Conservation (phyloP, 768 basidiomycete genomes). For the Pleurotus pulmonarius region DNA sequence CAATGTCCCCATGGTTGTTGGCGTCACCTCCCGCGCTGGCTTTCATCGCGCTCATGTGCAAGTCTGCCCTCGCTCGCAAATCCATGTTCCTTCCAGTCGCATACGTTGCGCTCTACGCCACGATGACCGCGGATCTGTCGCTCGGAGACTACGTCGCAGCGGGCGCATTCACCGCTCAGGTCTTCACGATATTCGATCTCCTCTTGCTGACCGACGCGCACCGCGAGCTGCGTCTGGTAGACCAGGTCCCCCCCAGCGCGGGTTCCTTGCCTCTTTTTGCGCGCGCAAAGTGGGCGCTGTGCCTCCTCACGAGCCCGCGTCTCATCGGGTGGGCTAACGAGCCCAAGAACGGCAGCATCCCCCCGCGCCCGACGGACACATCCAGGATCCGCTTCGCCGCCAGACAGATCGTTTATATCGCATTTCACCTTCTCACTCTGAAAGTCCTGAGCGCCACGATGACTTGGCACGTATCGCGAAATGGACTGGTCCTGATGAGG, state of each 20-base stretch:
- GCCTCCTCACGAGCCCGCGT: neutral
- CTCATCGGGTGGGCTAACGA: neutral
- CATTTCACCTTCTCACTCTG: neutral
- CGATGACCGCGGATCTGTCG: too few relatives aligned
- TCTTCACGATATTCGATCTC: constrained; percentile 1
- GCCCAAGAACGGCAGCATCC: constrained; percentile 1
- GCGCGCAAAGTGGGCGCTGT: neutral
- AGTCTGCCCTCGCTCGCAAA: too few relatives aligned
- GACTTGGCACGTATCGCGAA: neutral
- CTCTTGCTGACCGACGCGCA: neutral
- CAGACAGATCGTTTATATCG: neutral
- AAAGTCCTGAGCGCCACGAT: neutral
- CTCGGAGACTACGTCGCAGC: too few relatives aligned
- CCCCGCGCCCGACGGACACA: neutral
- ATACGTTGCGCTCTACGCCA: too few relatives aligned
- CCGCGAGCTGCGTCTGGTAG: neutral
- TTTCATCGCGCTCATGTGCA: too few relatives aligned
- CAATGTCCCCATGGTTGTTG: too few relatives aligned
- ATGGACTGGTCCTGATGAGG: neutral
- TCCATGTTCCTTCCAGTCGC: too few relatives aligned
- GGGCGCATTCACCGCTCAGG: too few relatives aligned
- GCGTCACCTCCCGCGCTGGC: too few relatives aligned
- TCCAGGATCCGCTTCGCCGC: neutral
- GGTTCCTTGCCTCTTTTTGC: neutral
- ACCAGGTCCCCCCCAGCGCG: neutral